These are phyloP conservation scores for Pythium pectinolyticum DNA, from an alignment of 352 stramenopile species.

Conservation along the genomic window DNA sequence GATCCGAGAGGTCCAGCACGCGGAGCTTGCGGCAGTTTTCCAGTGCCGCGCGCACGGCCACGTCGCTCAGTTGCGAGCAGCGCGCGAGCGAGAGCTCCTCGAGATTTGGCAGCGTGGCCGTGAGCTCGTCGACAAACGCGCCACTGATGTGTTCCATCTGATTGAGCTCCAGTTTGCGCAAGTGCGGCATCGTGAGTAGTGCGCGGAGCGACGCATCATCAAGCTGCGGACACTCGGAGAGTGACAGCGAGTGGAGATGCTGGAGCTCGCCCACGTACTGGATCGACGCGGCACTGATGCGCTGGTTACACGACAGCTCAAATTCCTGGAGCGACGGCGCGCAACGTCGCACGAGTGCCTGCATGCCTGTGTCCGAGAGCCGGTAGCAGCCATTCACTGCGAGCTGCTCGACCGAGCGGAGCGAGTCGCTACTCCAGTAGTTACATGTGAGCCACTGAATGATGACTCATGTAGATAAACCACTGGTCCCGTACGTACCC, in stretches of 20 bases:
- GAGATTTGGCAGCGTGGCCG: slow-evolving; percentile 43
- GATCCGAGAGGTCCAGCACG: slow-evolving; percentile 64
- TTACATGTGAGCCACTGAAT: no score
- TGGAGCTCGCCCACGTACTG: slow-evolving; percentile 71
- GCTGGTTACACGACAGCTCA: slow-evolving; percentile 82
- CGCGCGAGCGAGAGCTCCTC: slow-evolving; percentile 71
- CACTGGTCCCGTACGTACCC: no score
- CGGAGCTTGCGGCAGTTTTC: slow-evolving; percentile 61
- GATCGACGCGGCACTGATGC: slow-evolving; percentile 74
- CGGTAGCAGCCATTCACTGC: slow-evolving; percentile 77
- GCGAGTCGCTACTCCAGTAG: slow-evolving; percentile 38
- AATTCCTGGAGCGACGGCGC: slow-evolving; percentile 71
- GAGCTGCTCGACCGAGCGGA: slow-evolving; percentile 66
- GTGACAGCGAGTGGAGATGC: slow-evolving; percentile 58
- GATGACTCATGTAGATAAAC: no score
- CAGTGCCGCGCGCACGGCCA: slow-evolving; percentile 42
- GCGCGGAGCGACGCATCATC: slow-evolving; percentile 57
- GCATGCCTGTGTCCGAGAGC: slow-evolving; percentile 62
- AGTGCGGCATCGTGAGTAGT: slow-evolving; percentile 57
- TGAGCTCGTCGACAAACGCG: slow-evolving; percentile 51
- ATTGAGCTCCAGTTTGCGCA: slow-evolving; percentile 69
- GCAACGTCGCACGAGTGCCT: slow-evolving; percentile 65
- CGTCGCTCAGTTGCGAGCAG: slow-evolving; percentile 69
- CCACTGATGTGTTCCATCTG: slow-evolving; percentile 79
- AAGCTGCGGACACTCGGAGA: slow-evolving; percentile 81